These are phyloP conservation scores for Trypethelium eluteriae DNA, from an alignment of 495 filamentous ascomycete species.

Conservation along the genomic window DNA sequence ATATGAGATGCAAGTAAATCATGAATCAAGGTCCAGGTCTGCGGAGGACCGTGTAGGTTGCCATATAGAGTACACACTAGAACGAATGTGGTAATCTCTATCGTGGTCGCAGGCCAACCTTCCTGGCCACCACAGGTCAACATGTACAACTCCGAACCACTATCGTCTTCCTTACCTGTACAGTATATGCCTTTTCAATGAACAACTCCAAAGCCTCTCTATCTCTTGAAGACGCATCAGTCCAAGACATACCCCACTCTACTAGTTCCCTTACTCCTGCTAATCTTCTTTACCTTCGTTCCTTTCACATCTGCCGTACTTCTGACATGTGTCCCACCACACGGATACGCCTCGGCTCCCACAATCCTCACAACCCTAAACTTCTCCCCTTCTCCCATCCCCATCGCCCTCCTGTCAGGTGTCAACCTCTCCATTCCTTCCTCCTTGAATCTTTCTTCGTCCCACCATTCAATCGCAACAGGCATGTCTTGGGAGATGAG, in stretches of 20 bases:
- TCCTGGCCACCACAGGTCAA: too few species aligned
- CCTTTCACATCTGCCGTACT: slow-evolving; percentile 45
- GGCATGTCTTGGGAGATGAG: slow-evolving; percentile 44
- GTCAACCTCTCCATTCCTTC: slow-evolving; percentile 41
- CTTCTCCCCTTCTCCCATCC: slow-evolving; percentile 34
- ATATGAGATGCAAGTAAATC: too few species aligned
- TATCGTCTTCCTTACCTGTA: too few species aligned
- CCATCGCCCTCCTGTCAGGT: slow-evolving; percentile 33
- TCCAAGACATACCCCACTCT: slow-evolving; percentile 47
- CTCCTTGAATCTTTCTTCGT: slow-evolving; percentile 43
- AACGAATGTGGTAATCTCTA: too few species aligned
- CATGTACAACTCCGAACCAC: too few species aligned
- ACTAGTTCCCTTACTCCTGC: slow-evolving; percentile 48
- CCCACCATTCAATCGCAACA: slow-evolving; percentile 55
- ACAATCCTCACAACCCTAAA: slow-evolving; percentile 49
- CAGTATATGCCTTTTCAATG: too few species aligned
- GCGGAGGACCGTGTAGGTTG: too few species aligned
- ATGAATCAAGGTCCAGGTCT: too few species aligned
- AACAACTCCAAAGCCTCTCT: neutral
- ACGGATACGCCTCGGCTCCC: slow-evolving; percentile 54
- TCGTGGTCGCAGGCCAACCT: too few species aligned
- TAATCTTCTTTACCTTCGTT: slow-evolving; percentile 53
- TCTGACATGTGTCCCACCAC: slow-evolving; percentile 58
- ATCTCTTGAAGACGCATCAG: neutral
- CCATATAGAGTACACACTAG: too few species aligned